phyloP scores from a whole-genome alignment of 2,329 filamentous ascomycete species.

The Colletotrichum simmondsii region DNA sequence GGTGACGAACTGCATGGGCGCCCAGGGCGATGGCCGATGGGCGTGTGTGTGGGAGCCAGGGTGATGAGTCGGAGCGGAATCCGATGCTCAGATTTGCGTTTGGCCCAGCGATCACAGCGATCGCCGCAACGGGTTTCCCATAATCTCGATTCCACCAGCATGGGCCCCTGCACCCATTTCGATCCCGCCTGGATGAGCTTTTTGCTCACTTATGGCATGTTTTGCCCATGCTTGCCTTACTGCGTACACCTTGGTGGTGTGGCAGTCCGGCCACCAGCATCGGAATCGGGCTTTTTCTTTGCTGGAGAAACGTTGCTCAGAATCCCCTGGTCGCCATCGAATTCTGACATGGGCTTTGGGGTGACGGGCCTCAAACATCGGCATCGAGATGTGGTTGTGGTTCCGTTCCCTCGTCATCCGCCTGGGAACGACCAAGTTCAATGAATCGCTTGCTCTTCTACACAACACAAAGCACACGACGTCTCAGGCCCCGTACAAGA shows the following conservation, averaged over 20 bases:
- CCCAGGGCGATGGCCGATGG: not conserved
- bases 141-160: slow-evolving; percentile 12
- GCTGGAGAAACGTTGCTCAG: not conserved
- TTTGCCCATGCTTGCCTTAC: not conserved
- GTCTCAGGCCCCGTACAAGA: not conserved
- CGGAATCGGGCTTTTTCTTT: not conserved
- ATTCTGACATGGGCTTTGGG: slow-evolving; percentile 3
- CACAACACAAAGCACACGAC: not conserved
- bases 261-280: not conserved
- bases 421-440: not conserved
- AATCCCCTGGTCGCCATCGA: slow-evolving; percentile 3
- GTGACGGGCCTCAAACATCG: slow-evolving; percentile 1
- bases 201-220: not conserved
- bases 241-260: not conserved
- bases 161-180: slow-evolving; percentile 9
- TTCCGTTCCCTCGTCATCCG: slow-evolving; percentile 4
- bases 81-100: slow-evolving; percentile 32
- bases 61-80: slow-evolving; percentile 27
- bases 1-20: not conserved
- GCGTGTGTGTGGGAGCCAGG: not conserved
- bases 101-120: slow-evolving; percentile 28
- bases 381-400: not conserved
- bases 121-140: slow-evolving; percentile 25
- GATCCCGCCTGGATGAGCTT: not conserved
- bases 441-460: not conserved